Conservation (phyloP, 2,329 filamentous ascomycete species). For the Keithomyces neogunnii region DNA sequence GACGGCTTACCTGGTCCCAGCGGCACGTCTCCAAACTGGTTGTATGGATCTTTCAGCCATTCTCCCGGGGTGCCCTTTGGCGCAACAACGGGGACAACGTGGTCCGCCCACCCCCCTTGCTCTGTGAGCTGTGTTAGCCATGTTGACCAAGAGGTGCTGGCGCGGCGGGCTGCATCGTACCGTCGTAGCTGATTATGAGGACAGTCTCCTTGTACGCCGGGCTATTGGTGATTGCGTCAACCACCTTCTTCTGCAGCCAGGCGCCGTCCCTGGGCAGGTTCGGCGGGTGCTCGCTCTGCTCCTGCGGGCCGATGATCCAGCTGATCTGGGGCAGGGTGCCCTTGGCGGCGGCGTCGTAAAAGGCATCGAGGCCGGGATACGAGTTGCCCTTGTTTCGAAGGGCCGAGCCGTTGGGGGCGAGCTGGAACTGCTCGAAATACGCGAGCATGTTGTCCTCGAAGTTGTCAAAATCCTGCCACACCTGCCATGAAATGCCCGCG, state of each 20-base stretch:
- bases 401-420: conserved; percentile 8
- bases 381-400: conserved; percentile 22
- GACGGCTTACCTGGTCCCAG: conserved; percentile 19
- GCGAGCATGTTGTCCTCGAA: conserved; percentile 45
- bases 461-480: conserved; percentile 39
- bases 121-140: conserved; percentile 21
- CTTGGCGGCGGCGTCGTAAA: conserved; percentile 38
- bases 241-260: conserved; percentile 45
- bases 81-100: conserved; percentile 39
- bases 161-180: conserved; percentile 14
- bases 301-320: conserved; percentile 44
- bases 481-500: conserved; percentile 39
- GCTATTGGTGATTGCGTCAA: conserved; percentile 39
- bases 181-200: conserved; percentile 44
- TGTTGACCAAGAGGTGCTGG: neutral
- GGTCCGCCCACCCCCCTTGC: conserved; percentile 45
- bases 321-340: conserved; percentile 42
- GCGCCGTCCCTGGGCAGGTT: conserved; percentile 44
- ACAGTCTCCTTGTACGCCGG: conserved; percentile 38
- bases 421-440: conserved; percentile 21
- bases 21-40: conserved; percentile 13
- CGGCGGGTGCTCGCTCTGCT: conserved; percentile 35
- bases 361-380: conserved; percentile 36
- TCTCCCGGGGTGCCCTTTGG: conserved; percentile 39
- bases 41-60: conserved; percentile 36